Evolutionary conservation across 2,329 filamentous ascomycete genomes (phyloP), one percentile per base, ranked within the genome.

Genomic region (Didymella pinodella): DNA sequence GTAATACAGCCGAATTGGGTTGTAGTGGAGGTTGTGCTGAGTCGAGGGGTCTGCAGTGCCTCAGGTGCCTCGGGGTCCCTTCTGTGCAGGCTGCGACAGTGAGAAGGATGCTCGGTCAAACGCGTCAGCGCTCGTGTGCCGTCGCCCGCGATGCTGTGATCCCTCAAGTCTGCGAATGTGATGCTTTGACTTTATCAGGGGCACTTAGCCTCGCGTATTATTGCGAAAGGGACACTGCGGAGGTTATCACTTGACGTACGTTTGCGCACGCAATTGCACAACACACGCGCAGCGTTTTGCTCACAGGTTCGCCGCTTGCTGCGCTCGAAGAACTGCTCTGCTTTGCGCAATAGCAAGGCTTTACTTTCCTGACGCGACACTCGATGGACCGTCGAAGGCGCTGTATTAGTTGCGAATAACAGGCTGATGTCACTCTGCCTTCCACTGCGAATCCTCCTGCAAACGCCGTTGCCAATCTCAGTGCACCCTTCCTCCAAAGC

Each of bases 321-420:
- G 66, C 64, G 58, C 69, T 64, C 62, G 59, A 65, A 65, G 57
- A 61, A 56, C 57, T 57, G 63, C 57, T 62, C 34, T 62, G 63
- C 66, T 62, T 62, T 63, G 69, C 62, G 65, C 67, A 66, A 66
- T 52, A 48, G 61, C 59, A 55, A 54, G 64, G 62, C 57, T 64
- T 59, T 60, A 62, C 59, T 60, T 56, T 57, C 57, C 63, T 65
- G 64, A 64, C 62, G 68, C 63, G 66, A 67, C 28, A 12, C 51
- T 64, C 63, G 69, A 65, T 62, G 64, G 53, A 46, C 57, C 40
- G 67, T 60, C 62, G 66, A 65, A 25, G 70, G 64, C 61, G 62
- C 69, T 75, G 71, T 36, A 65, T 76, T 75, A 76, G 73, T 74
- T 67, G 70, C 66, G 72, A 68, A 65, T 59, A 61, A 58, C 61